Conservation (phyloP, 2,329 filamentous ascomycete species). For the Sclerotinia nivalis region DNA sequence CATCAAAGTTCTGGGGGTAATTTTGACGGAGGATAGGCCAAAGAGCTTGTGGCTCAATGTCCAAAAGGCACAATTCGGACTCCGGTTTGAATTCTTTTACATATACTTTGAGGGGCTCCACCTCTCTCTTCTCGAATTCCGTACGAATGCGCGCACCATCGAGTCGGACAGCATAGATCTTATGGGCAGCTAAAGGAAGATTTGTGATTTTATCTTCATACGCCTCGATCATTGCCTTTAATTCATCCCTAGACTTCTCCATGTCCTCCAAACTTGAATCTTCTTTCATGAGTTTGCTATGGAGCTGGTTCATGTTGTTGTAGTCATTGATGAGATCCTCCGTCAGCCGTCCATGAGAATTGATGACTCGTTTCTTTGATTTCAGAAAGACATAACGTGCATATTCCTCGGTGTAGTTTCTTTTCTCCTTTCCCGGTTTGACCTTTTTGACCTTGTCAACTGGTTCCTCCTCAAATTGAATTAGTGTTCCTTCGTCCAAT, state of each 20-base stretch:
- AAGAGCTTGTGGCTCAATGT: conserved; percentile 62
- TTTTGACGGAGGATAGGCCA: conserved; percentile 51
- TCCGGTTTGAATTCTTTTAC: conserved; percentile 67
- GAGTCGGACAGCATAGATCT: background rate
- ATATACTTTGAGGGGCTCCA: conserved; percentile 65
- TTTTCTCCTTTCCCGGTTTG: background rate
- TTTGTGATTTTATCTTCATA: background rate
- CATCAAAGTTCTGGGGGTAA: conserved; percentile 45
- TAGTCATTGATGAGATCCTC: conserved; percentile 3
- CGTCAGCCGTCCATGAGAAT: background rate
- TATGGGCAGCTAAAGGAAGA: background rate
- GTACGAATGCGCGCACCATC: conserved; percentile 11
- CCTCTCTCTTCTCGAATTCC: conserved; percentile 48
- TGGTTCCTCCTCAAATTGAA: background rate
- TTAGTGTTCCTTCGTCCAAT: background rate
- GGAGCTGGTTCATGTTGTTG: conserved; percentile 7
- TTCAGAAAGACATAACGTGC: background rate
- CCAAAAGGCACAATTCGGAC: conserved; percentile 58
- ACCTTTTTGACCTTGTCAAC: background rate
- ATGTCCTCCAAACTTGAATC: background rate
- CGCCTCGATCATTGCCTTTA: background rate
- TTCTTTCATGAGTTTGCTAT: background rate
- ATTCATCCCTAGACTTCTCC: background rate
- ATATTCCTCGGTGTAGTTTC: background rate
- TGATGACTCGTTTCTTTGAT: background rate